A percentile compares a stretch with the other conserved stretches of the same genome.
These are phyloP conservation scores for Candida insectorum DNA, from an alignment of 805 yeast species.

Conservation along the genomic window DNA sequence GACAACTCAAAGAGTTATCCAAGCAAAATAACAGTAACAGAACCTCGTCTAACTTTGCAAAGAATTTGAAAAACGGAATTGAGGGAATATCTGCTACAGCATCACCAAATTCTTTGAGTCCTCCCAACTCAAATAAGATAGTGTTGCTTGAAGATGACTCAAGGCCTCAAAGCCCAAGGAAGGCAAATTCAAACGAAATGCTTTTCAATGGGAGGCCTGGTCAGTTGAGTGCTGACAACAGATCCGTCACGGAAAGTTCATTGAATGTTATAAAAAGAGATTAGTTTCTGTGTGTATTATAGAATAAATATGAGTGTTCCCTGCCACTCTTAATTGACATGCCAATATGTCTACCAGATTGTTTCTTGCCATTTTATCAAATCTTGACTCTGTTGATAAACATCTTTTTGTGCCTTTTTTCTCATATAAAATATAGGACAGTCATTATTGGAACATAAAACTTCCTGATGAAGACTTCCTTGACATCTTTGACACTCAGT, in stretches of 20 bases:
- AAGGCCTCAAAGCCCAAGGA: conserved; percentile 19
- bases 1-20: conserved; percentile 56
- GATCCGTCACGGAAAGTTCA: conserved; percentile 35
- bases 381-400: conserved; percentile 53
- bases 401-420: conserved; percentile 77
- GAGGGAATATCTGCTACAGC: conserved; percentile 13
- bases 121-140: conserved; percentile 10
- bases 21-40: conserved; percentile 44
- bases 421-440: conserved; percentile 98
- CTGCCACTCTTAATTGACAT: too few species aligned
- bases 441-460: conserved; percentile 89
- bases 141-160: conserved; percentile 6
- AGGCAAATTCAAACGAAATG: conserved; percentile 25
- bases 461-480: conserved; percentile 94
- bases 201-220: conserved; percentile 23
- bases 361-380: conserved; percentile 64
- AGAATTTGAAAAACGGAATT: conserved; percentile 36
- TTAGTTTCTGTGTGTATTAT: too few species aligned
- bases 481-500: conserved; percentile 98
- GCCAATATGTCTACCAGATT: conserved; percentile 46
- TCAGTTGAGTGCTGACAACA: conserved; percentile 22
- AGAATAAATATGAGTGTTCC: too few species aligned
- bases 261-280: conserved; percentile 8
- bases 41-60: conserved; percentile 45
- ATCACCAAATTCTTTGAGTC: conserved; percentile 6